Evolutionary conservation across 176 grass and related monocot genomes (phyloP), one percentile per base, ranked within the genome.

Genomic region (Rhynchospora pubera): DNA sequence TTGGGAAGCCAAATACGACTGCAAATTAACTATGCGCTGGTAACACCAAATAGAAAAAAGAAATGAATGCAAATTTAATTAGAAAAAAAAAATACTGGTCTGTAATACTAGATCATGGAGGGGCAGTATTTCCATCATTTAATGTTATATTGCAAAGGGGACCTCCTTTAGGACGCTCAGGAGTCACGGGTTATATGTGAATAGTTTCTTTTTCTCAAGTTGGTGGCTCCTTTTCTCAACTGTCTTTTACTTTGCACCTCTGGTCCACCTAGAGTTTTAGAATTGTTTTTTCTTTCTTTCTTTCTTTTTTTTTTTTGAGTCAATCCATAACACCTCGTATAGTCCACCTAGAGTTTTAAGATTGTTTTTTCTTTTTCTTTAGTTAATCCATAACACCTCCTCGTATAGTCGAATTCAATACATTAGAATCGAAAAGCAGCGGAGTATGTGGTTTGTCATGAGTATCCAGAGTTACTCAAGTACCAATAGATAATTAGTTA

Each of bases 131-230:
- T 51, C n/a, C 69, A 74, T 74, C 70, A 74, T 74, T 74, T 74
- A 28, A 28, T 77, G 50, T 77, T 12, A 77, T 15, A 34, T 53
- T 53, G 50, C 22, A 77, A 77, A 56, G 50, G 26, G 14, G 6
- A 32, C 24, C 16, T 77, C 48, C 55, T 71, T 77, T 56, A 77
- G 72, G 24, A 56, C 7, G 23, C 50, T n/a, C n/a, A n/a, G n/a
- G n/a, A 56, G 72, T 22, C 72, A 77, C 50, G 26, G 32, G 72
- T 22, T 77, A 23, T 53, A 23, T 56, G 72, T 77, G 72, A 56
- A 24, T 77, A 77, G 24, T 50, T 3, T 77, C 72, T 22, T 77
- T 77, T 77, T 77, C 72, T 77, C 48, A 77, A 46, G 34, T 39
- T 39, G 34, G 34, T 39, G 34, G 34, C 34, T 39, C 34, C 50